These are phyloP conservation scores for Lasiosphaeris hirsuta DNA, from an alignment of 495 filamentous ascomycete species.

Conservation along the genomic window DNA sequence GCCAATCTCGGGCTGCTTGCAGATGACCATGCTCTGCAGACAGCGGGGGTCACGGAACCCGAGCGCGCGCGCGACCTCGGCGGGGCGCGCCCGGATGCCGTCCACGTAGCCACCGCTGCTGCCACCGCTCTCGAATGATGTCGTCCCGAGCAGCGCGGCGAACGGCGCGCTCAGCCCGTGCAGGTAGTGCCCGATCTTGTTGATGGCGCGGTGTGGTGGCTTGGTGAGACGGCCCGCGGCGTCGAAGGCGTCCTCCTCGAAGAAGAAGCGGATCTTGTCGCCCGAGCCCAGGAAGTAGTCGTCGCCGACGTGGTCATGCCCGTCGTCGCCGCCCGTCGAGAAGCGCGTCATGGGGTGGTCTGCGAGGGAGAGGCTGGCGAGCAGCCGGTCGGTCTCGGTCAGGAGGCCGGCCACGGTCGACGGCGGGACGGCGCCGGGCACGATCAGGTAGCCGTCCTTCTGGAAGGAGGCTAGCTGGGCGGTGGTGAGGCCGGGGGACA, in stretches of 20 bases:
- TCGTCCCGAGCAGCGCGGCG: constrained; percentile 52
- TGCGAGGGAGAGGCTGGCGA: constrained; percentile 68
- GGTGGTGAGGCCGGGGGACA: constrained; percentile 56
- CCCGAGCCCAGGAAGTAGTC: constrained; percentile 87
- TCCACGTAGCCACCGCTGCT: constrained; percentile 15
- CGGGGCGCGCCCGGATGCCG: constrained; percentile 33
- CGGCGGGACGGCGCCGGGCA: constrained; percentile 70
- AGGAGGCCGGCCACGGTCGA: constrained; percentile 66
- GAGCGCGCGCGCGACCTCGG: constrained; percentile 65
- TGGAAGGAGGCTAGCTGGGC: constrained; percentile 70
- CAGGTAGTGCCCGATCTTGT: constrained; percentile 94
- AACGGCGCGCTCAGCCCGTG: constrained; percentile 75
- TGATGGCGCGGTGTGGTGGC: constrained; percentile 79
- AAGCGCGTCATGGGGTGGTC: constrained; percentile 91
- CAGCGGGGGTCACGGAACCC: constrained; percentile 67
- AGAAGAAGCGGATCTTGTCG: constrained; percentile 95
- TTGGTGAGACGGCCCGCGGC: constrained; percentile 56
- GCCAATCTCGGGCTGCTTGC: constrained; percentile 95
- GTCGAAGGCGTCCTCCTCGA: constrained; percentile 83
- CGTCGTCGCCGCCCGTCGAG: constrained; percentile 68
- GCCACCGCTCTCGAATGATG: no score
- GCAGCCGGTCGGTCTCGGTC: constrained; percentile 66
- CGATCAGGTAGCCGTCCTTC: constrained; percentile 83
- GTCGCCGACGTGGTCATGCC: constrained; percentile 77
- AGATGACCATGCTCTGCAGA: constrained; percentile 96